Evolutionary conservation across 176 grass and related monocot species (phyloP), one percentile per base, ranked within the genome.

Genomic region (Phoenix roebelenii): DNA sequence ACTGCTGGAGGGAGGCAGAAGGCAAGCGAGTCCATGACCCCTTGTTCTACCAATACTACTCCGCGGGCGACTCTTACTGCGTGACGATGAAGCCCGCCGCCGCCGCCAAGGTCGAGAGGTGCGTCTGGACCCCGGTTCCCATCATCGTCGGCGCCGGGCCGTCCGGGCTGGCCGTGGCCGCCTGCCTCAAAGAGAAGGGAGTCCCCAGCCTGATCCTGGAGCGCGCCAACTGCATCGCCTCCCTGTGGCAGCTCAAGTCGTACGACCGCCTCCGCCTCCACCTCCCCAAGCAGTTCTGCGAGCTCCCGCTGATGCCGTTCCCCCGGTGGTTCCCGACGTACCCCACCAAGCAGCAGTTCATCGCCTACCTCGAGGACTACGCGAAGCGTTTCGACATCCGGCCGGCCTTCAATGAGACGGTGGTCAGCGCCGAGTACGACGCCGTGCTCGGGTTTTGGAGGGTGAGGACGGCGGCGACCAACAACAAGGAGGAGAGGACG

Each of bases 211-310:
- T 68, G 7, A 52, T 68, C 25, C 25, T 68, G 25, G 65, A 68
- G 52, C 52, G 65, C 17, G 65, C 25, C n/a, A 16, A 56, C 25
- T 56, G 65, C 52, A 16, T 68, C 26, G 52, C 65, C 28, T 68
- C 65, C 25, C 65, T 68, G n/a, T 68, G 65, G 65, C 65, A 68
- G 52, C 52, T 48, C 18, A 54, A 35, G 52, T 48, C 65, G 4
- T 68, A 68, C 25, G 65, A 68, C 25, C 65, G 65, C 51, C 65
- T 68, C 49, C 25, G 25, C 52, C 26, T 68, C 9, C 65, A 68
- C 65, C 65, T 68, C 2, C 65, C 65, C 26, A 68, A 68, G 51
- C 3, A 23, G 65, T 68, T 68, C 65, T 68, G 65, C 52, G 28
- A 68, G 65, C 52, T 68, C 2, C 65, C 65, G 10, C n/a, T 55